phyloP scores from a whole-genome alignment of 345 rosid species.

The Schrenkiella parvula region DNA sequence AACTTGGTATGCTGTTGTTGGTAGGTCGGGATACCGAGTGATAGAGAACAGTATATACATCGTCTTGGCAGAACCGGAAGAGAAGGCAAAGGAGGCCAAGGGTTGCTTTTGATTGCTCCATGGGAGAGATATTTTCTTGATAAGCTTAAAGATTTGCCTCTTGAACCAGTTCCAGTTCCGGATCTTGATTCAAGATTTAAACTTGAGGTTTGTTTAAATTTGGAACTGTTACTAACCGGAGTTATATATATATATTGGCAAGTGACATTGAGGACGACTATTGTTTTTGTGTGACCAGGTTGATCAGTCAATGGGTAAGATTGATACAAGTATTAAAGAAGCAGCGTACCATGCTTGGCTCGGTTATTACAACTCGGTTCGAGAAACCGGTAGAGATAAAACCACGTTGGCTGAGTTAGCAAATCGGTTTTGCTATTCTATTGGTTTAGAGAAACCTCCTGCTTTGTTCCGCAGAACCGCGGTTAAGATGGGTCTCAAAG shows the following conservation, averaged over 20 bases:
- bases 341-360: slow-evolving; percentile 98
- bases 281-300: slow-evolving; percentile 41
- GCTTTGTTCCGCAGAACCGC: slow-evolving; percentile 78
- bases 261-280: slow-evolving; percentile 3
- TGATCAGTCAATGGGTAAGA: slow-evolving; percentile 57
- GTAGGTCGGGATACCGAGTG: slow-evolving; percentile 81
- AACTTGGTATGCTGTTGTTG: not conserved
- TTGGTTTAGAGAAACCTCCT: slow-evolving; percentile 81
- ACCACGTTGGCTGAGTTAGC: slow-evolving; percentile 83
- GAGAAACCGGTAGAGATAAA: slow-evolving; percentile 83
- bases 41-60: slow-evolving; percentile 81
- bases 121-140: slow-evolving; percentile 93
- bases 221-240: not conserved
- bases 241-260: not conserved
- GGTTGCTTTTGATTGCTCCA: slow-evolving; percentile 86
- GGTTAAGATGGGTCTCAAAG: slow-evolving; percentile 91
- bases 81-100: slow-evolving; percentile 78
- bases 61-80: slow-evolving; percentile 92
- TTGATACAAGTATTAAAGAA: slow-evolving; percentile 81
- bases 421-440: slow-evolving; percentile 61
- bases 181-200: slow-evolving; percentile 51
- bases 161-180: slow-evolving; percentile 56
- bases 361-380: slow-evolving; percentile 83
- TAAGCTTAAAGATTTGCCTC: slow-evolving; percentile 76
- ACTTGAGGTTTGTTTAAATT: slow-evolving; percentile 47